These are phyloP conservation scores for Saprolegnia parasitica DNA, from an alignment of 352 stramenopile species.

Conservation along the genomic window DNA sequence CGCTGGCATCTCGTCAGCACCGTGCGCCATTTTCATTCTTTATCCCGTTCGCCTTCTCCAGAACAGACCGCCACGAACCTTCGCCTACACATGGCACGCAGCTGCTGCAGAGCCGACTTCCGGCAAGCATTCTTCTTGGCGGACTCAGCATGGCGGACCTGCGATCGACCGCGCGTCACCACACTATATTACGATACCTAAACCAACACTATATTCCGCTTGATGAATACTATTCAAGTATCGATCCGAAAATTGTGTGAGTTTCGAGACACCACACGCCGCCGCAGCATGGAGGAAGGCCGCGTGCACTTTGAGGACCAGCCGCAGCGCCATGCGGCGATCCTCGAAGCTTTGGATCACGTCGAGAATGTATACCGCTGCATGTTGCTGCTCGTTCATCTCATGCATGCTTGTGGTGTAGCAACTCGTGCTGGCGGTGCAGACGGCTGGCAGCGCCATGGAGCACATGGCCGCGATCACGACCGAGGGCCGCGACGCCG, in stretches of 20 bases:
- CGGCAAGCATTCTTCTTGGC: no score
- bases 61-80: no score
- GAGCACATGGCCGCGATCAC: constrained; percentile 58
- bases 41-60: no score
- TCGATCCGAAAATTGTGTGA: background rate
- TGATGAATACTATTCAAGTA: background rate
- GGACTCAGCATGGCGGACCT: no score
- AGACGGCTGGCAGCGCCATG: constrained; percentile 61
- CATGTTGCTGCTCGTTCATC: constrained; percentile 13
- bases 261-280: background rate
- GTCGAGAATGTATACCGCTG: constrained; percentile 59
- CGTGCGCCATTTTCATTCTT: no score
- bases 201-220: background rate
- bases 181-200: no score
- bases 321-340: constrained; percentile 49
- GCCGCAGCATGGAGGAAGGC: constrained; percentile 23
- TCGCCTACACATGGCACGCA: no score
- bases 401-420: constrained; percentile 29
- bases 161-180: no score
- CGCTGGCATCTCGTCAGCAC: no score
- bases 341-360: constrained; percentile 66
- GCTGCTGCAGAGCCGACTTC: no score
- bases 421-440: constrained; percentile 77
- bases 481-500: constrained; percentile 59
- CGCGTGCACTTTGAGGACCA: constrained; percentile 28